Evolutionary conservation across 1,139 yeast genomes (phyloP).

Genomic region (Kodamaea derodonti): DNA sequence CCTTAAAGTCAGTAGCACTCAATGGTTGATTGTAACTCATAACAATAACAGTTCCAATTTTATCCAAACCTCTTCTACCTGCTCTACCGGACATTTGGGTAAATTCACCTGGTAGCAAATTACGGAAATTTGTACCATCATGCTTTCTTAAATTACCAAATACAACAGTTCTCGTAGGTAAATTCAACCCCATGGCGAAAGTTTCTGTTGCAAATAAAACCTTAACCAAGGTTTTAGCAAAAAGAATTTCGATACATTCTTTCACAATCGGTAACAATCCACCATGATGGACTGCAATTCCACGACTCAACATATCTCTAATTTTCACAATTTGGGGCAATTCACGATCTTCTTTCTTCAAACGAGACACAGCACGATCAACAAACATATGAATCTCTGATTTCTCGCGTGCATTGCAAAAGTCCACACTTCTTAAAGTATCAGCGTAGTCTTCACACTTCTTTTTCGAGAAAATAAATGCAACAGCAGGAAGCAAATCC

Average conservation of each 20-base stretch:
- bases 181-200: conserved; percentile 93
- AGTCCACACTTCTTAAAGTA: conserved; percentile 68
- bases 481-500: conserved; percentile 80
- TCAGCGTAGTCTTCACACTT: conserved; percentile 92
- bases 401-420: conserved; percentile 77
- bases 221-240: conserved; percentile 80
- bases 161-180: conserved; percentile 98
- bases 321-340: conserved; percentile 85
- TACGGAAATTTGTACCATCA: conserved; percentile 81
- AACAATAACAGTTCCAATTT: conserved; percentile 92
- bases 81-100: conserved; percentile 99
- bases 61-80: conserved; percentile 94
- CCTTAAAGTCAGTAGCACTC: conserved; percentile 59
- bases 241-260: conserved; percentile 89
- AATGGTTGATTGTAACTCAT: conserved; percentile 80
- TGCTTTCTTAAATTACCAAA: conserved; percentile 83
- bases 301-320: conserved; percentile 79
- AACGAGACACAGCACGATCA: conserved; percentile 80
- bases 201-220: conserved; percentile 97
- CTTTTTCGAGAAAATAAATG: conserved; percentile 90
- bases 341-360: conserved; percentile 88
- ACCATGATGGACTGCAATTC: conserved; percentile 97
- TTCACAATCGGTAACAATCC: conserved; percentile 93
- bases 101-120: conserved; percentile 89
- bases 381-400: conserved; percentile 91